phyloP scores from a whole-genome alignment of 441 rosid genomes.

The Mallotus repandus region DNA sequence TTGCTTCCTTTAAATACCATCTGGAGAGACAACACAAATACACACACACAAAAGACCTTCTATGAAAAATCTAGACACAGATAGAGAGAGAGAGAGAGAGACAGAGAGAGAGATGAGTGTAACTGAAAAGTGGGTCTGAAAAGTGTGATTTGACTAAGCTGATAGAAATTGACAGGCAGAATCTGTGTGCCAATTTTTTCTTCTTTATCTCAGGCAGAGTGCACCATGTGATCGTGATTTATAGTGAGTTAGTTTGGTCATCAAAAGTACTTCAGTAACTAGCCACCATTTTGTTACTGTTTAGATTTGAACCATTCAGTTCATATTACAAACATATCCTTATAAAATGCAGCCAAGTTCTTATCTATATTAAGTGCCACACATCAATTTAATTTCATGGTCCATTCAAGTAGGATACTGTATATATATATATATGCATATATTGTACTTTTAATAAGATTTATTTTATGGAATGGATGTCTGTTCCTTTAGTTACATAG shows the following conservation, averaged over 20 bases:
- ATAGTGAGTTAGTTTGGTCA: background rate
- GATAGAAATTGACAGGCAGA: constrained; percentile 12
- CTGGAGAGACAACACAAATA: background rate
- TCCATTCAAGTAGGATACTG: too few relatives aligned
- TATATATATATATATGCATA: too few relatives aligned
- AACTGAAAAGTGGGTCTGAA: constrained; percentile 12
- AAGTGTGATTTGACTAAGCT: constrained; percentile 30
- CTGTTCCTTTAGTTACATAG: too few relatives aligned
- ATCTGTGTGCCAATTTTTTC: constrained; percentile 18
- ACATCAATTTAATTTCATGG: background rate
- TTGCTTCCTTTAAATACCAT: constrained; percentile 6
- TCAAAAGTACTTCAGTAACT: background rate
- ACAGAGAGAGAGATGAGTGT: background rate
- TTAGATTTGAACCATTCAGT: background rate
- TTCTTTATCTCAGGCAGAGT: constrained; percentile 10
- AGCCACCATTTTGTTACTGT: background rate
- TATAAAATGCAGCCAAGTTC: too few relatives aligned
- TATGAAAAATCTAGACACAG: background rate
- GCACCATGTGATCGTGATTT: constrained; percentile 24
- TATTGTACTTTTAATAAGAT: too few relatives aligned
- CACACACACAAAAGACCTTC: background rate
- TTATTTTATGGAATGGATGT: too few relatives aligned
- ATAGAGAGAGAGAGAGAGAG: too few relatives aligned
- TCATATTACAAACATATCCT: too few relatives aligned
- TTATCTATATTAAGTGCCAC: background rate